Evolutionary conservation across 768 basidiomycete species (phyloP).

Genomic region (Mycena leptocephala): DNA sequence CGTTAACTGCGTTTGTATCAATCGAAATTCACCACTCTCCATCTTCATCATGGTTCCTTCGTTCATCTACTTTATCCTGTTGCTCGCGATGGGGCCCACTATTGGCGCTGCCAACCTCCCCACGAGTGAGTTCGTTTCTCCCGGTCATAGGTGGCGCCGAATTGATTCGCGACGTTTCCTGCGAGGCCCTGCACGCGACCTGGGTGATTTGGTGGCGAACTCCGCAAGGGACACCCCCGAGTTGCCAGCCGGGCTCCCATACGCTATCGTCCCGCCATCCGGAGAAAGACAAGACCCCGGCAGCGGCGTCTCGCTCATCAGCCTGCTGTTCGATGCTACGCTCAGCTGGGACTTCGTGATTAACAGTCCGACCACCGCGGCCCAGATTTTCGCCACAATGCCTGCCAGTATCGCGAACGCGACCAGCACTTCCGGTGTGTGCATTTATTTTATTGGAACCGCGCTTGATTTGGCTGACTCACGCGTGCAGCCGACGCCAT

Average conservation of each 20-base stretch:
- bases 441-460: background rate
- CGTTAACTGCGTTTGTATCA: background rate
- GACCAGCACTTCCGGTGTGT: background rate
- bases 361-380: slow-evolving; percentile 2
- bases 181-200: background rate
- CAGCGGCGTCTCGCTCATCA: slow-evolving; percentile 2
- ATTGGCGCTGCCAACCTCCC: background rate
- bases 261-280: background rate
- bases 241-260: slow-evolving; percentile 3
- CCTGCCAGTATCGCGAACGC: background rate
- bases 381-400: background rate
- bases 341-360: background rate
- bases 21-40: background rate
- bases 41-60: background rate
- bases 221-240: background rate
- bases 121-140: slow-evolving; percentile 4
- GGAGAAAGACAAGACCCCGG: slow-evolving; percentile 1
- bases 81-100: background rate
- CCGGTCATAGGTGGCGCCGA: background rate
- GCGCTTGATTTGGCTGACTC: background rate
- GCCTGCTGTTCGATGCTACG: background rate
- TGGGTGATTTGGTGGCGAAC: background rate
- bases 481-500: background rate
- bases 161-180: background rate
- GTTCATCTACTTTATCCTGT: background rate